Evolutionary conservation across 2,329 filamentous ascomycete genomes (phyloP).

Genomic region (Aspergillus hortae): DNA sequence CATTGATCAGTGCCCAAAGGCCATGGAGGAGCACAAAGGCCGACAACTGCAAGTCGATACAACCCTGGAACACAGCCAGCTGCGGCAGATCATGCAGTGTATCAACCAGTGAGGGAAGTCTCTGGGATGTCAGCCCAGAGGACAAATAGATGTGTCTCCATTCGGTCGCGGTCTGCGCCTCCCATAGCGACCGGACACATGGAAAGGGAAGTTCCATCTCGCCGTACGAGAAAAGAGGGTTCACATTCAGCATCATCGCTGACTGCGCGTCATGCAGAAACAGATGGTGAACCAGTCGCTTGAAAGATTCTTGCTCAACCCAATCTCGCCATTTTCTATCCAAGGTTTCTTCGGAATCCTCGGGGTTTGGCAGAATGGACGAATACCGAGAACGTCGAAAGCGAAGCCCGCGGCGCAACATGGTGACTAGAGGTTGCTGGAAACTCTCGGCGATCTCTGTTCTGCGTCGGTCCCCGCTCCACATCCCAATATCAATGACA

Average conservation of each 20-base stretch:
- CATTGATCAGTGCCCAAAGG: slow-evolving; percentile 63
- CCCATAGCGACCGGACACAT: slow-evolving; percentile 61
- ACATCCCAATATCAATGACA: slow-evolving; percentile 52
- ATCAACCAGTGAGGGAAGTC: slow-evolving; percentile 41
- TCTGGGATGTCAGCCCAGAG: slow-evolving; percentile 23
- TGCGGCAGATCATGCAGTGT: slow-evolving; percentile 56
- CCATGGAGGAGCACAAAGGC: slow-evolving; percentile 62
- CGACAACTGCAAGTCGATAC: slow-evolving; percentile 56
- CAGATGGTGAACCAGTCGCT: slow-evolving; percentile 61
- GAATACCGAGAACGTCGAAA: slow-evolving; percentile 57
- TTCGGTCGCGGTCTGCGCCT: slow-evolving; percentile 58
- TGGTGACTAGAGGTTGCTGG: slow-evolving; percentile 52
- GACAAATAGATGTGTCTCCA: slow-evolving; percentile 62
- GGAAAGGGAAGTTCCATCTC: slow-evolving; percentile 66
- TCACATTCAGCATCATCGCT: slow-evolving; percentile 64
- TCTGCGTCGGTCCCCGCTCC: slow-evolving; percentile 58
- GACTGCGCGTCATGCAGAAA: slow-evolving; percentile 64
- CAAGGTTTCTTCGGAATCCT: slow-evolving; percentile 56
- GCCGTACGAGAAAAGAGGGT: slow-evolving; percentile 64
- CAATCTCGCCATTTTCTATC: slow-evolving; percentile 64
- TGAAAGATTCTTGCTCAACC: slow-evolving; percentile 64
- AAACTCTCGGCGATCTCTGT: slow-evolving; percentile 60
- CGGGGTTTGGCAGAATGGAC: slow-evolving; percentile 47
- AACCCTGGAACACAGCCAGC: slow-evolving; percentile 50
- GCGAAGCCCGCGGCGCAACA: slow-evolving; percentile 55